Base-by-base conservation (phyloP, 768 basidiomycete genomes). In the Mycena capillaripes region DNA sequence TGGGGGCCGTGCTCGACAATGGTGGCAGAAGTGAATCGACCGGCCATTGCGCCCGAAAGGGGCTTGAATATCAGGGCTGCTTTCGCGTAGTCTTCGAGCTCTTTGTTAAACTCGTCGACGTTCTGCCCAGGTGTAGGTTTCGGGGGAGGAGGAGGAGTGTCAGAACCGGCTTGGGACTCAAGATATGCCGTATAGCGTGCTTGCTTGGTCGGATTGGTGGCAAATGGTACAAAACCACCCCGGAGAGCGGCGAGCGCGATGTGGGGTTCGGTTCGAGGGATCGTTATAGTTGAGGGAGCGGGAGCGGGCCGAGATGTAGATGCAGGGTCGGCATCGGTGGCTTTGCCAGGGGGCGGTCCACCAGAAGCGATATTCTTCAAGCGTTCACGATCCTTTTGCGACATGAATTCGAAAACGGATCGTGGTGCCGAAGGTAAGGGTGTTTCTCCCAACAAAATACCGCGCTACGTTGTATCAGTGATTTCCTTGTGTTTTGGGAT, bases 371-470 rank as follows among this genome's bases (percentile, higher is more conserved):
- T 88, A 32, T 86, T 87, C 77, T 92, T 87, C 19, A 99, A 87
- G 8, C 97, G 92, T 70, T 98, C 97, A 66, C 91, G 89, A 77
- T 97, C 96, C 77, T 97, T 97, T 74, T 93, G 90, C 0, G 98
- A 97, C 79, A 99, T 90, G 79, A 92, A 99, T 53, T 99, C 97
- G 79, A 97, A 98, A 19, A 99, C 90, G 0, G 97, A 98, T 14
- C 91, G 90, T 2, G 94, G 89, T 17, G 88, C 89, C 4, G 91
- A 82, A 16, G 91, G 87, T 14, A 95, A 84, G 14, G 90, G 90
- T 12, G 89, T 89, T 82, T 99, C 98, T 64, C 97, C 97, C 0
- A 99, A 85, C 23, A 93, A 85, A 1, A 87, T 82, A 30, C 96
- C 97, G 60, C 98, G 89, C 97, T 98, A 73, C 34, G 34, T 29